phyloP scores from a whole-genome alignment of 805 yeast species.

The Cyberlindnera petersonii region DNA sequence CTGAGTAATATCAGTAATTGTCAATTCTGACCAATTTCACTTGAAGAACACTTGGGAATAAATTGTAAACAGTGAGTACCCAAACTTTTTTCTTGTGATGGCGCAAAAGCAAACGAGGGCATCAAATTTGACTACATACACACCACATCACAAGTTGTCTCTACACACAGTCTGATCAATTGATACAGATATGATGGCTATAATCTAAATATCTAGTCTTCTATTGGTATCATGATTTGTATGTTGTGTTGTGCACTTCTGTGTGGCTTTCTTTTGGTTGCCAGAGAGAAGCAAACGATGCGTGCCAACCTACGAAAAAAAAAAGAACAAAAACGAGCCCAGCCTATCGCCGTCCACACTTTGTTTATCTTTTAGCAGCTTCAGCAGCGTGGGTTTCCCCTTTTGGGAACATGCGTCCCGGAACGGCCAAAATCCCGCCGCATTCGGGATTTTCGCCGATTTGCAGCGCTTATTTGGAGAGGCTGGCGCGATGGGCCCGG shows the following conservation, averaged over 20 bases:
- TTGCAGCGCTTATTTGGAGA: neutral
- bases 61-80: constrained; percentile 9
- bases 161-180: too few relatives aligned
- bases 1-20: constrained; percentile 11
- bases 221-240: neutral
- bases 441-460: constrained; percentile 2
- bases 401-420: constrained; percentile 6
- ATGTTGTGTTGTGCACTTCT: too few relatives aligned
- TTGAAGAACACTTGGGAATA: constrained; percentile 14
- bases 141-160: too few relatives aligned
- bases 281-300: too few relatives aligned
- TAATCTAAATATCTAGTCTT: neutral
- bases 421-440: constrained; percentile 3
- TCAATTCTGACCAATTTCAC: constrained; percentile 3
- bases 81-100: neutral
- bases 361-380: constrained; percentile 7
- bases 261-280: neutral
- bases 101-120: too few relatives aligned
- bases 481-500: constrained; percentile 6
- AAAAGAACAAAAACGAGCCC: too few relatives aligned
- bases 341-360: constrained; percentile 1
- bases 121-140: too few relatives aligned
- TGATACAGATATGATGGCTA: neutral
- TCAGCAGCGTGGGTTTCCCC: constrained; percentile 1
- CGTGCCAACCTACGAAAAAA: too few relatives aligned